Percentiles rank a stretch among this genome's conserved stretches.
Evolutionary conservation across 2,329 filamentous ascomycete genomes (phyloP).

Genomic region (Pestalotiopsis sp.): DNA sequence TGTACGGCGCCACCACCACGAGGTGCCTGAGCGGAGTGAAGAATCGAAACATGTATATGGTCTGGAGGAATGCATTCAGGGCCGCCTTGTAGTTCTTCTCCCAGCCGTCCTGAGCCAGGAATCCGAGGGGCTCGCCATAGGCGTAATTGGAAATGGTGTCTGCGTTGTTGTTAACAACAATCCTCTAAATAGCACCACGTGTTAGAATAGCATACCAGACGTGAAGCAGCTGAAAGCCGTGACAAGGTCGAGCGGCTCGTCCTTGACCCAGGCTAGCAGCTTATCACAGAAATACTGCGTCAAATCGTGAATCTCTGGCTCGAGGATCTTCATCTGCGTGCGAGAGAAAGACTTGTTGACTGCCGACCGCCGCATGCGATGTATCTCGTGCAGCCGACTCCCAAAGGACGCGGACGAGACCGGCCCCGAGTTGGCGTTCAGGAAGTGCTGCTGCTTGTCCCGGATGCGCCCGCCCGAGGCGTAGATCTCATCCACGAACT

Average conservation of each 20-base stretch:
- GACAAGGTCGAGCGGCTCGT: slow-evolving; percentile 14
- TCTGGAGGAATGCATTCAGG: slow-evolving; percentile 23
- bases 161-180: neutral
- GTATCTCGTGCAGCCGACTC: slow-evolving; percentile 28
- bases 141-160: slow-evolving; percentile 25
- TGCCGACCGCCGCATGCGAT: slow-evolving; percentile 28
- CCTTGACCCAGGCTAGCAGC: slow-evolving; percentile 18
- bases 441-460: slow-evolving; percentile 26
- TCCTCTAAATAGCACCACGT: neutral
- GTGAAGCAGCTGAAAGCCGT: slow-evolving; percentile 24
- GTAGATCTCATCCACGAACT: slow-evolving; percentile 42
- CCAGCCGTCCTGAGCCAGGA: slow-evolving; percentile 17
- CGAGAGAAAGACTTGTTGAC: slow-evolving; percentile 35
- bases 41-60: slow-evolving; percentile 25
- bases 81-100: slow-evolving; percentile 19
- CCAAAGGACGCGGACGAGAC: slow-evolving; percentile 19
- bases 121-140: slow-evolving; percentile 24
- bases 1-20: slow-evolving; percentile 19
- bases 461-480: slow-evolving; percentile 31
- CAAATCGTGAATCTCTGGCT: slow-evolving; percentile 28
- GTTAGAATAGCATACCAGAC: neutral
- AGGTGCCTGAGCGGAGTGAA: slow-evolving; percentile 21
- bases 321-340: slow-evolving; percentile 30
- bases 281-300: slow-evolving; percentile 32
- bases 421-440: neutral